Evolutionary conservation across 1,139 yeast genomes (phyloP).

Genomic region (Lodderomyces parapsilosis): DNA sequence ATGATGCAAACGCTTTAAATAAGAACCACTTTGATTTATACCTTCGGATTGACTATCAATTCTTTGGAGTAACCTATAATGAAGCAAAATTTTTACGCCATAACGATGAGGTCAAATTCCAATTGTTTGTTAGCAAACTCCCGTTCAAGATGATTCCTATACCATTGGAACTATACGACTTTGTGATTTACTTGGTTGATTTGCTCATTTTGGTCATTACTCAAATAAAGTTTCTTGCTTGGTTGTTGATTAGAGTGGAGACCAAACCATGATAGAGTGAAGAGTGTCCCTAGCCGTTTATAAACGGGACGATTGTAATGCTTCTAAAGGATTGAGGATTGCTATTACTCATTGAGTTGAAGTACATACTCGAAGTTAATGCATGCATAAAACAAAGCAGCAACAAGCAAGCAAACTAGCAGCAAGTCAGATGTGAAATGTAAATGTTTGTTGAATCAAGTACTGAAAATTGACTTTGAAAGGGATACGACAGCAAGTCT

Average conservation of each 20-base stretch:
- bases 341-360: no score
- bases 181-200: conserved; percentile 32
- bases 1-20: background rate
- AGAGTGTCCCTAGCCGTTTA: no score
- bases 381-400: no score
- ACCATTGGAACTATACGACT: conserved; percentile 40
- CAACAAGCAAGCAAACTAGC: no score
- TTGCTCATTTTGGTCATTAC: conserved; percentile 19
- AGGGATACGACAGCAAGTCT: no score
- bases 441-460: no score
- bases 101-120: conserved; percentile 22
- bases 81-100: conserved; percentile 12
- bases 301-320: no score
- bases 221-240: background rate
- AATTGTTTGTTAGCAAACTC: conserved; percentile 31
- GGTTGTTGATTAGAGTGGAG: background rate
- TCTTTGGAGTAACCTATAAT: conserved; percentile 26
- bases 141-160: conserved; percentile 35
- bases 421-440: no score
- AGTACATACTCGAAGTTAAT: no score
- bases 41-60: conserved; percentile 24
- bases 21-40: conserved; percentile 29
- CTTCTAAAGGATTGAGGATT: no score
- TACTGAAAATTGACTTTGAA: no score
- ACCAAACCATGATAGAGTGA: no score